Percentiles rank a stretch among this genome's conserved stretches.
These are phyloP conservation scores for Suhomyces sp. DNA, from an alignment of 805 yeast species.

Conservation along the genomic window DNA sequence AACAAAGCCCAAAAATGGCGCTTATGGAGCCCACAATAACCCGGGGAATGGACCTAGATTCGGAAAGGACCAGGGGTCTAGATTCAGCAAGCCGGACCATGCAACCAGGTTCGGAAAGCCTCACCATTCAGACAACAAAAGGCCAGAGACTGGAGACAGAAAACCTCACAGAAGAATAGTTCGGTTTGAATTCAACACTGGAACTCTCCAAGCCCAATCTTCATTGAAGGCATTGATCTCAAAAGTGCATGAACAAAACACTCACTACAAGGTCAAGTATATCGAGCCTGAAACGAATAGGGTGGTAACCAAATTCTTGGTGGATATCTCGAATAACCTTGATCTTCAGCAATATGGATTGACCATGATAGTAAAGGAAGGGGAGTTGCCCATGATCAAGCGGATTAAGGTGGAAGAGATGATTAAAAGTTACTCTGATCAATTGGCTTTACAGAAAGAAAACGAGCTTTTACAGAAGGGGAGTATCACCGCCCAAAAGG, in stretches of 20 bases:
- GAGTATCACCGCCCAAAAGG: conserved; percentile 29
- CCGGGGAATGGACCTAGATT: background rate
- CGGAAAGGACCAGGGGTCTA: background rate
- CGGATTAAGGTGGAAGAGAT: conserved; percentile 27
- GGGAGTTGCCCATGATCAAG: conserved; percentile 28
- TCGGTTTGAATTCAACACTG: conserved; percentile 19
- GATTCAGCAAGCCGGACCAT: conserved; percentile 5
- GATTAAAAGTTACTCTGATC: conserved; percentile 31
- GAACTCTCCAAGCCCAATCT: conserved; percentile 22
- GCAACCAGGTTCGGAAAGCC: too few relatives aligned
- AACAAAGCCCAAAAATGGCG: background rate
- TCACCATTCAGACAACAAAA: background rate
- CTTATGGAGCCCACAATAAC: background rate
- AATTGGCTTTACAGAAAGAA: conserved; percentile 32
- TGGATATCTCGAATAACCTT: conserved; percentile 30
- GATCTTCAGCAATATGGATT: conserved; percentile 29
- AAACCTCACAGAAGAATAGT: conserved; percentile 7
- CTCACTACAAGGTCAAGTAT: conserved; percentile 25
- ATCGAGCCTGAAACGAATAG: conserved; percentile 23
- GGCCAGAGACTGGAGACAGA: conserved; percentile 1
- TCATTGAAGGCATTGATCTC: conserved; percentile 22
- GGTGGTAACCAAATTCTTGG: conserved; percentile 23
- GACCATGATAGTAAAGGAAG: conserved; percentile 19
- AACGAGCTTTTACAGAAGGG: conserved; percentile 33
- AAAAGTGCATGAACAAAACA: conserved; percentile 15